Percentiles rank a stretch among this genome's conserved stretches.
Conservation (phyloP, 768 basidiomycete species). For the Omphalotus guepiniiformis region DNA sequence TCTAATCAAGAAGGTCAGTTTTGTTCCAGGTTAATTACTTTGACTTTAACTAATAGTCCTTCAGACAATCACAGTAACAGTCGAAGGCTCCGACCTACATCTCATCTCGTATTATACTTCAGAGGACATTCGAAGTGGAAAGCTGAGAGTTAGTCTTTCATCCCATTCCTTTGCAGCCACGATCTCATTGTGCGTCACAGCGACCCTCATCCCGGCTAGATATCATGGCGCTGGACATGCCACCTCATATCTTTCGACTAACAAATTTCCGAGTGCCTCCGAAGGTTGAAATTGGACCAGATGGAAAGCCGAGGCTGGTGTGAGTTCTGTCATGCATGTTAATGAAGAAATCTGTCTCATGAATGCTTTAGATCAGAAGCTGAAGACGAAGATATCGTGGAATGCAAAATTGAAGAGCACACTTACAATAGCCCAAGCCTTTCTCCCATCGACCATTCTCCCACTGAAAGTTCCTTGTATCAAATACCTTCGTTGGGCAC, state of each 20-base stretch:
- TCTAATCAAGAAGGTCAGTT: constrained; percentile 72
- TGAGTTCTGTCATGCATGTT: constrained; percentile 30
- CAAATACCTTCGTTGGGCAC: constrained; percentile 19
- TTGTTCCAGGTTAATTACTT: neutral
- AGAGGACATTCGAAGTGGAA: constrained; percentile 69
- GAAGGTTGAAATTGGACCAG: constrained; percentile 67
- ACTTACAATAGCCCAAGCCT: constrained; percentile 39
- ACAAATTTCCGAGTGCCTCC: constrained; percentile 85
- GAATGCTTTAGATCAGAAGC: constrained; percentile 30
- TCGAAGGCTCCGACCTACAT: constrained; percentile 77
- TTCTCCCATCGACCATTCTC: constrained; percentile 33
- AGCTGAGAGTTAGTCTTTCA: constrained; percentile 42
- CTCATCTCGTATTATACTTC: constrained; percentile 82
- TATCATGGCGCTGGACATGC: constrained; percentile 69
- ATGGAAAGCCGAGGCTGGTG: constrained; percentile 65
- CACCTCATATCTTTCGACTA: constrained; percentile 70
- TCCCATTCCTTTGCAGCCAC: neutral
- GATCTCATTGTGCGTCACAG: constrained; percentile 23
- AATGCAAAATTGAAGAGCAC: constrained; percentile 47
- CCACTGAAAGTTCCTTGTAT: constrained; percentile 29
- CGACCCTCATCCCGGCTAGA: constrained; percentile 67
- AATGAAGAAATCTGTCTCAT: neutral
- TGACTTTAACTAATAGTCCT: neutral
- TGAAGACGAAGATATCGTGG: constrained; percentile 41
- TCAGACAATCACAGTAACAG: constrained; percentile 82